Conservation (phyloP, 805 yeast species). For the Starmerella stellata region DNA sequence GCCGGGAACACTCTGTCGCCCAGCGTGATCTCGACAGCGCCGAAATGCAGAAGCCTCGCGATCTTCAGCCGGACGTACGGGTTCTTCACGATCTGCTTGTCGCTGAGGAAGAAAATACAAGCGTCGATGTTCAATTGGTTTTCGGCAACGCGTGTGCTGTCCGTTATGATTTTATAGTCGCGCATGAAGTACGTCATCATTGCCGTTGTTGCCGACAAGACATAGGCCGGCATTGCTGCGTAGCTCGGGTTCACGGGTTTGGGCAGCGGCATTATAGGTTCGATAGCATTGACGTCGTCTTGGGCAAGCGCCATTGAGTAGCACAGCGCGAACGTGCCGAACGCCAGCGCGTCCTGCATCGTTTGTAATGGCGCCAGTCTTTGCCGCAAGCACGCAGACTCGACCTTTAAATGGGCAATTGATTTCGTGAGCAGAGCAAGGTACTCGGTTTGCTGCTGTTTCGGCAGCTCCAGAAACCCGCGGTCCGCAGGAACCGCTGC, state of each 20-base stretch:
- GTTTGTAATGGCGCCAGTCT: not conserved
- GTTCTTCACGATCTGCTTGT: slow-evolving; percentile 49
- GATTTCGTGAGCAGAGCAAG: not conserved
- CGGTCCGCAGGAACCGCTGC: not conserved
- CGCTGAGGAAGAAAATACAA: slow-evolving; percentile 57
- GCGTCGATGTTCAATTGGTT: slow-evolving; percentile 42
- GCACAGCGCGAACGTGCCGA: not conserved
- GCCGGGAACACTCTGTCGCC: slow-evolving; percentile 29
- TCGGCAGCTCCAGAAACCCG: not conserved
- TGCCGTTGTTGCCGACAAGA: not conserved
- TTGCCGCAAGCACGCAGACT: not conserved
- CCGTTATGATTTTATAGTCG: not conserved
- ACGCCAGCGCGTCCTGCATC: not conserved
- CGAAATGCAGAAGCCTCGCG: slow-evolving; percentile 62
- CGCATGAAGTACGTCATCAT: not conserved
- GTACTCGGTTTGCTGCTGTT: not conserved
- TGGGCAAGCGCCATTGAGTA: not conserved
- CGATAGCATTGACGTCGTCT: not conserved
- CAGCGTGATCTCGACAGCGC: slow-evolving; percentile 37
- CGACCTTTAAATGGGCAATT: not conserved
- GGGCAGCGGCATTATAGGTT: not conserved
- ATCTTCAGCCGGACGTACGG: slow-evolving; percentile 82
- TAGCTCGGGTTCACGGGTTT: not conserved
- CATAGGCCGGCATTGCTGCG: not conserved
- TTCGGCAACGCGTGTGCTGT: not conserved